phyloP scores from a whole-genome alignment of 495 filamentous ascomycete genomes.

The Bathelium albidoporum region DNA sequence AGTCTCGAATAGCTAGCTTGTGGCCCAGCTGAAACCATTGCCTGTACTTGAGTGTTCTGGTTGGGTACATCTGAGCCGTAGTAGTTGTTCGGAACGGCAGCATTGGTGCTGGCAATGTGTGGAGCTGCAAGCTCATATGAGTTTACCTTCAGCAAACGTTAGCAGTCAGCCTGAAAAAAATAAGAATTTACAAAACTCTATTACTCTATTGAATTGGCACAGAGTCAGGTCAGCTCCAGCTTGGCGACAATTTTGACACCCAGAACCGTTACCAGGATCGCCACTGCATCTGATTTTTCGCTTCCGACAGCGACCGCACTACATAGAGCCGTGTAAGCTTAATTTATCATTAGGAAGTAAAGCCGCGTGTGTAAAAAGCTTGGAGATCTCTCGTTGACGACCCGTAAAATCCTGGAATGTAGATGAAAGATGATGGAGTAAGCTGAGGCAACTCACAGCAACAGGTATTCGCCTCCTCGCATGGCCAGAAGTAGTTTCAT shows the following conservation, averaged over 20 bases:
- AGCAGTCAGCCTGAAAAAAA: background rate
- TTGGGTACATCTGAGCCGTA: constrained; percentile 4
- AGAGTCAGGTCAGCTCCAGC: constrained; percentile 47
- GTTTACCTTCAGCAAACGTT: constrained; percentile 13
- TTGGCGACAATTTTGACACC: constrained; percentile 73
- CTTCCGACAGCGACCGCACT: constrained; percentile 88
- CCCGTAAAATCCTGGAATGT: background rate
- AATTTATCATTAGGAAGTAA: no score
- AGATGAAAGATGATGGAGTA: background rate
- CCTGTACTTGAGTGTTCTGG: constrained; percentile 9
- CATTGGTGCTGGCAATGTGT: background rate
- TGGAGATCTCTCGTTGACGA: background rate
- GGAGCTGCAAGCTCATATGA: constrained; percentile 4
- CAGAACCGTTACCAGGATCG: constrained; percentile 61
- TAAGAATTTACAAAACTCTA: constrained; percentile 13
- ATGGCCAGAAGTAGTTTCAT: background rate
- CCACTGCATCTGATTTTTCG: constrained; percentile 96
- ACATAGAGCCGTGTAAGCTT: constrained; percentile 13
- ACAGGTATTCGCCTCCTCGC: constrained; percentile 19
- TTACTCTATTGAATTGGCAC: constrained; percentile 75
- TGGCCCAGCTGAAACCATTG: background rate
- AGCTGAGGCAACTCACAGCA: constrained; percentile 12
- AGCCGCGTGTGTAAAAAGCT: background rate
- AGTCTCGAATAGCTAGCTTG: background rate
- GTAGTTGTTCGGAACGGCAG: background rate